Conservation (phyloP, 305 asterid genomes). For the Fraxinus ornus region DNA sequence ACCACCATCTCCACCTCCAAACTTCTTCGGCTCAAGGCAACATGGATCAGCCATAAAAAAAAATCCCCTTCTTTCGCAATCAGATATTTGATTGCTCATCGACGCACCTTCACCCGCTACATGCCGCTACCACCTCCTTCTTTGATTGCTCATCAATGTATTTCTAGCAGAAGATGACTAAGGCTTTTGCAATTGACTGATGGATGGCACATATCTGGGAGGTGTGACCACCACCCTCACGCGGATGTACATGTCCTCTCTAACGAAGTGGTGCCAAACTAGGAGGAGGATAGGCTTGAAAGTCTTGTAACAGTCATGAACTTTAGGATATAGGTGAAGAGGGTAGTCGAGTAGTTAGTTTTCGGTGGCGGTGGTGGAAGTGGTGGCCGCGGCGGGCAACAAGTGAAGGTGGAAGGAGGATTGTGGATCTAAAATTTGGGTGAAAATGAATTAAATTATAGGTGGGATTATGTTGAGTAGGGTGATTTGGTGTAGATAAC, state of each 20-base stretch:
- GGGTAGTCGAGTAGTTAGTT: too few relatives aligned
- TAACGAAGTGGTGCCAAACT: slow-evolving; percentile 67
- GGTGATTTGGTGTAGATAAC: too few relatives aligned
- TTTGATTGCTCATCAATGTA: slow-evolving; percentile 66
- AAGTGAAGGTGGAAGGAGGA: too few relatives aligned
- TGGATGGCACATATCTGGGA: slow-evolving; percentile 80
- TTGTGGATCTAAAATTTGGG: too few relatives aligned
- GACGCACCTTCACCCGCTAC: too few relatives aligned
- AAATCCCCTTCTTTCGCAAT: slow-evolving; percentile 24
- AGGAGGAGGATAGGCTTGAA: slow-evolving; percentile 70
- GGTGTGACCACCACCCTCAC: slow-evolving; percentile 78
- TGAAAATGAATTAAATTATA: too few relatives aligned
- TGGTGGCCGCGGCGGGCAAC: too few relatives aligned
- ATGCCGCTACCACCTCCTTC: slow-evolving; percentile 39
- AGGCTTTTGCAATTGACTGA: slow-evolving; percentile 70
- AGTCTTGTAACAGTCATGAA: slow-evolving; percentile 53
- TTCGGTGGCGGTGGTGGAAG: too few relatives aligned
- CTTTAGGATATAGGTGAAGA: too few relatives aligned
- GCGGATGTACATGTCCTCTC: slow-evolving; percentile 75
- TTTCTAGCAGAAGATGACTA: slow-evolving; percentile 66
- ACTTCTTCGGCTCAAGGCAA: slow-evolving; percentile 80
- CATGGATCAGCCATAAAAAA: slow-evolving; percentile 68
- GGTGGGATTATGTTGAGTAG: too few relatives aligned
- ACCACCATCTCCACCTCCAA: slow-evolving; percentile 40
- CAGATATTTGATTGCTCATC: not conserved